Percentiles rank a stretch among this genome's conserved stretches.
Evolutionary conservation across 1,139 yeast species (phyloP).

Genomic region (Protomyces macrosporus): DNA sequence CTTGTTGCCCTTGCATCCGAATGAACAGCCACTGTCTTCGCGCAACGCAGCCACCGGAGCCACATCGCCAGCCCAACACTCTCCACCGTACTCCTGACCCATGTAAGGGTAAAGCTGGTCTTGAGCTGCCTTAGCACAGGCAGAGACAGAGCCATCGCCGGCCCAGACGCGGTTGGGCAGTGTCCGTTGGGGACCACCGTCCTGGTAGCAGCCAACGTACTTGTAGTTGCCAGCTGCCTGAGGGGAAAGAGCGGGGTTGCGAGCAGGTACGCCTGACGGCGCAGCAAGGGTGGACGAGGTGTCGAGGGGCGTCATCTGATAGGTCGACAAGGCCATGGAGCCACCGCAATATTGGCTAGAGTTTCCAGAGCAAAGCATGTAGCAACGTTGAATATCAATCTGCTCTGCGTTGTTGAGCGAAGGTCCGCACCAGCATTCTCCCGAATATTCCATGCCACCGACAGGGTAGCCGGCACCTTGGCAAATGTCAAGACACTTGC

Average conservation of each 20-base stretch:
- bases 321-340: background rate
- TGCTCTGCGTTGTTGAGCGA: background rate
- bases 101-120: slow-evolving; percentile 5
- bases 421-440: slow-evolving; percentile 25
- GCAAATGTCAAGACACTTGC: slow-evolving; percentile 2
- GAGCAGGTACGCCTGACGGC: background rate
- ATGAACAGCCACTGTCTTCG: background rate
- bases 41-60: background rate
- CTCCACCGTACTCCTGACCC: slow-evolving; percentile 21
- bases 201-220: slow-evolving; percentile 14
- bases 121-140: slow-evolving; percentile 1
- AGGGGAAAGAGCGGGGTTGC: background rate
- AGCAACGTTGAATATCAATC: background rate
- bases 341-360: slow-evolving; percentile 18
- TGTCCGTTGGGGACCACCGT: background rate
- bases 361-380: slow-evolving; percentile 23
- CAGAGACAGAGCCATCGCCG: background rate
- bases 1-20: slow-evolving; percentile 18
- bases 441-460: slow-evolving; percentile 24
- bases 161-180: background rate
- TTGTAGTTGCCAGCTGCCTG: background rate
- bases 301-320: background rate
- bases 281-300: background rate
- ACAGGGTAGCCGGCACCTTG: slow-evolving; percentile 1
- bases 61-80: slow-evolving; percentile 21